A percentile compares a stretch with the other conserved stretches of the same genome.
Conservation (phyloP, 768 basidiomycete species). For the Leccinellum albellum region DNA sequence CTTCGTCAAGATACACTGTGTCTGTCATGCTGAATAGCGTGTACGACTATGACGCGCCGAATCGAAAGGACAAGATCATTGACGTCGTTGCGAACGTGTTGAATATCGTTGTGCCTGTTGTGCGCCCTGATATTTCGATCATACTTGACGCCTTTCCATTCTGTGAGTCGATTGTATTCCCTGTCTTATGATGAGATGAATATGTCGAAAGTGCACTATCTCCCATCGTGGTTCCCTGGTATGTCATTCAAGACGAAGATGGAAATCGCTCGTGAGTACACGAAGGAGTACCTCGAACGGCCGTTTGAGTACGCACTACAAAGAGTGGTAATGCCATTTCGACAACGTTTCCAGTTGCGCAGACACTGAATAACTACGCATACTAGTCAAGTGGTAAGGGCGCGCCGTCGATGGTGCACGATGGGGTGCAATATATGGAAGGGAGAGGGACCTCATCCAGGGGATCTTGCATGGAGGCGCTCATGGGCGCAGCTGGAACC, state of each 20-base stretch:
- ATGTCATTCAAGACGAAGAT: conserved; percentile 9
- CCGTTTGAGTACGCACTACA: background rate
- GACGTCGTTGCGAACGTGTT: background rate
- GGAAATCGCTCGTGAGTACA: background rate
- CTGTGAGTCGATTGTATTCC: background rate
- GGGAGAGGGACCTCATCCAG: background rate
- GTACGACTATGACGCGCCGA: conserved; percentile 6
- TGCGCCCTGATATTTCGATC: background rate
- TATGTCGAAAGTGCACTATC: background rate
- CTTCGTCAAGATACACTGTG: background rate
- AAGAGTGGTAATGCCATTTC: background rate
- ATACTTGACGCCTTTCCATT: background rate
- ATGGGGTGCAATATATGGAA: background rate
- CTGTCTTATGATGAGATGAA: background rate
- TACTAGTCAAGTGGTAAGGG: background rate
- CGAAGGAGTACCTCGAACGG: background rate
- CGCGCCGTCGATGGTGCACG: conserved; percentile 1
- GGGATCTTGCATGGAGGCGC: background rate
- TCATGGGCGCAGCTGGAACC: conserved; percentile 5
- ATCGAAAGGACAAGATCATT: background rate
- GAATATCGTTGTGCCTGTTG: background rate
- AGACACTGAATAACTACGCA: background rate
- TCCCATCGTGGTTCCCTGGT: conserved; percentile 11
- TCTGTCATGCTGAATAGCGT: background rate
- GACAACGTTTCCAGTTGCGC: too few relatives aligned